These are phyloP conservation scores for Penicillium sp. DNA, from an alignment of 2,329 filamentous ascomycete species.

Conservation along the genomic window DNA sequence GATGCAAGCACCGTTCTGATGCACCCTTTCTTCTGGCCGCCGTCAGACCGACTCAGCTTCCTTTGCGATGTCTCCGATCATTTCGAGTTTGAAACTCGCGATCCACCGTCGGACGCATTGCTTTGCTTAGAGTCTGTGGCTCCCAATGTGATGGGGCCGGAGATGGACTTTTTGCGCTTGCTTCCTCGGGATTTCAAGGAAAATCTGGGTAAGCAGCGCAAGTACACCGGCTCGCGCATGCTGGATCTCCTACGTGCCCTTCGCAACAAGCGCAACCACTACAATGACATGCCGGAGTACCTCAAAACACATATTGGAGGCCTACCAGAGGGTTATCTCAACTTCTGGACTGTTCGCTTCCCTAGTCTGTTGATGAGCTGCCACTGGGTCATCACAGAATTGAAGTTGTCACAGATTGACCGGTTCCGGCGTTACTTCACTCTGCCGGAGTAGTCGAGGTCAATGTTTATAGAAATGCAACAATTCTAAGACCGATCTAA, in stretches of 20 bases:
- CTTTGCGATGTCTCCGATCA: conserved; percentile 96
- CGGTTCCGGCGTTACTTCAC: conserved; percentile 46
- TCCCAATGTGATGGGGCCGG: conserved; percentile 47
- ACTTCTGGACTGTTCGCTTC: conserved; percentile 79
- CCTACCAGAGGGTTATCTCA: conserved; percentile 75
- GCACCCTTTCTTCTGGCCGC: conserved; percentile 94
- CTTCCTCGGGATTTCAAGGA: conserved; percentile 82
- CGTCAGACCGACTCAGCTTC: conserved; percentile 85
- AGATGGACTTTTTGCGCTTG: conserved; percentile 72
- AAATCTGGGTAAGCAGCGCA: conserved; percentile 87
- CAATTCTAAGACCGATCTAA: neutral
- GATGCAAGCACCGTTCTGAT: conserved; percentile 76
- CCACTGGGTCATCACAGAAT: conserved; percentile 69
- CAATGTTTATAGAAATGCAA: neutral
- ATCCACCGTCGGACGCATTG: conserved; percentile 71
- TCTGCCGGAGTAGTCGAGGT: conserved; percentile 27
- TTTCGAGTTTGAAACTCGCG: conserved; percentile 87
- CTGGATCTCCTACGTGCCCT: conserved; percentile 85
- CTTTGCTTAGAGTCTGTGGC: conserved; percentile 54
- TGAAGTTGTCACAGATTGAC: conserved; percentile 53
- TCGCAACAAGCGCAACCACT: conserved; percentile 96
- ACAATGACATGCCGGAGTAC: conserved; percentile 86
- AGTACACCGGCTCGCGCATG: conserved; percentile 81
- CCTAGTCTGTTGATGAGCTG: conserved; percentile 75
- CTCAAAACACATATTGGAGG: conserved; percentile 72